Evolutionary conservation across 139 green algal species (phyloP).

Genomic region (Deuterostichococcus epilithicus): DNA sequence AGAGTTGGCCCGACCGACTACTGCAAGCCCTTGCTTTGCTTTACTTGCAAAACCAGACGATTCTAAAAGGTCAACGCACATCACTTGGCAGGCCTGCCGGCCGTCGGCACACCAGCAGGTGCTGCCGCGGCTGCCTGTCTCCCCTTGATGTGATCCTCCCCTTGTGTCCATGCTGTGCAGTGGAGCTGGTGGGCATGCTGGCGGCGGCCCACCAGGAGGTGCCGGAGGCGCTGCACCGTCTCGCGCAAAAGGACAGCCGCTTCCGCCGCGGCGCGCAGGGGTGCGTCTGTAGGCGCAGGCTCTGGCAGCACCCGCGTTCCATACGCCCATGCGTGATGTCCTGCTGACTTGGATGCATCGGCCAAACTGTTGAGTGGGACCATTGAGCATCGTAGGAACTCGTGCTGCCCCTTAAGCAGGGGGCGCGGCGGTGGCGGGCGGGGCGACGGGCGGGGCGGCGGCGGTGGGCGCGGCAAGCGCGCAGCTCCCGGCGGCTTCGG

Average conservation of each 20-base stretch:
- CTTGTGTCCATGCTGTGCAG: constrained; percentile 26
- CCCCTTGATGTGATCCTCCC: constrained; percentile 16
- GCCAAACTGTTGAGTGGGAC: background rate
- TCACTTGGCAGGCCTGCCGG: no score
- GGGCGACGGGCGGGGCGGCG: constrained; percentile 24
- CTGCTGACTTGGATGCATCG: background rate
- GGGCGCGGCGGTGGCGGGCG: constrained; percentile 21
- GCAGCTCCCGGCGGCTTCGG: constrained; percentile 57
- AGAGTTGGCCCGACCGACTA: background rate
- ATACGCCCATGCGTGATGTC: background rate
- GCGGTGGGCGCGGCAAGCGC: constrained; percentile 3
- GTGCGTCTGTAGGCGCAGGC: constrained; percentile 7
- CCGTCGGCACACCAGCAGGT: no score
- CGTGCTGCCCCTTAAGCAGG: background rate
- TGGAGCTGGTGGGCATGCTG: constrained; percentile 67
- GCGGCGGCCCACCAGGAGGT: constrained; percentile 71
- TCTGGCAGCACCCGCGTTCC: background rate
- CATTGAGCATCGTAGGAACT: background rate
- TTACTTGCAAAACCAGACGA: background rate
- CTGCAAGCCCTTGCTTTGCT: background rate
- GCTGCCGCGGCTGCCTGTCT: no score
- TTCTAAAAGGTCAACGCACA: background rate
- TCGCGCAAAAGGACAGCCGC: constrained; percentile 58
- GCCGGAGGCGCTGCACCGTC: constrained; percentile 50
- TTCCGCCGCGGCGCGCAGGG: constrained; percentile 15